A percentile compares a stretch with the other conserved stretches of the same genome.
Conservation (phyloP, 2,329 filamentous ascomycete genomes). For the Mariannaea elegans region DNA sequence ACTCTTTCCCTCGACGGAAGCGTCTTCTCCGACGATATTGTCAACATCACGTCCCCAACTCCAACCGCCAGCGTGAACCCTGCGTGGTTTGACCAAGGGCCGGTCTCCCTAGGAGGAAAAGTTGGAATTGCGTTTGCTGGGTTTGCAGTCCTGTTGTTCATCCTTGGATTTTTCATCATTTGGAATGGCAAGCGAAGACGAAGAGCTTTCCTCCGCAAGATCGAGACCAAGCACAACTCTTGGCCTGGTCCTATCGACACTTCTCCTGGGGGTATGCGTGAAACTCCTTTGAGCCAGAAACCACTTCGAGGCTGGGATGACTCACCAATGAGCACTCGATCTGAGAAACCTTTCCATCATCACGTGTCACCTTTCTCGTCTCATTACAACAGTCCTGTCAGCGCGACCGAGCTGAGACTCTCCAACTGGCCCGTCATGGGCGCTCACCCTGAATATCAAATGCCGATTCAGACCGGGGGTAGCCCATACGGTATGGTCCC, state of each 20-base stretch:
- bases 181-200: slow-evolving; percentile 60
- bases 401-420: slow-evolving; percentile 48
- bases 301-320: slow-evolving; percentile 63
- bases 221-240: slow-evolving; percentile 46
- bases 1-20: slow-evolving; percentile 61
- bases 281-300: slow-evolving; percentile 62
- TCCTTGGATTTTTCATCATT: slow-evolving; percentile 62
- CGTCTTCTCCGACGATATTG: slow-evolving; percentile 57
- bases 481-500: slow-evolving; percentile 11
- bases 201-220: slow-evolving; percentile 58
- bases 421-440: slow-evolving; percentile 29
- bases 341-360: slow-evolving; percentile 51
- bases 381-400: slow-evolving; percentile 67
- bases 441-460: slow-evolving; percentile 11
- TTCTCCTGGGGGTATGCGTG: slow-evolving; percentile 37
- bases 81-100: slow-evolving; percentile 52
- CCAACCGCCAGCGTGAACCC: slow-evolving; percentile 51
- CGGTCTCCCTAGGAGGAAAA: slow-evolving; percentile 62
- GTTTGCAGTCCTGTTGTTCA: slow-evolving; percentile 56
- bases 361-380: slow-evolving; percentile 70
- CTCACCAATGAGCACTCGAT: slow-evolving; percentile 57
- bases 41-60: slow-evolving; percentile 61
- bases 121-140: slow-evolving; percentile 66
- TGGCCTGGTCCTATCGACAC: slow-evolving; percentile 51
- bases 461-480: background rate